Conservation (phyloP, 2,329 filamentous ascomycete genomes). For the Zymoseptoria crescenta region DNA sequence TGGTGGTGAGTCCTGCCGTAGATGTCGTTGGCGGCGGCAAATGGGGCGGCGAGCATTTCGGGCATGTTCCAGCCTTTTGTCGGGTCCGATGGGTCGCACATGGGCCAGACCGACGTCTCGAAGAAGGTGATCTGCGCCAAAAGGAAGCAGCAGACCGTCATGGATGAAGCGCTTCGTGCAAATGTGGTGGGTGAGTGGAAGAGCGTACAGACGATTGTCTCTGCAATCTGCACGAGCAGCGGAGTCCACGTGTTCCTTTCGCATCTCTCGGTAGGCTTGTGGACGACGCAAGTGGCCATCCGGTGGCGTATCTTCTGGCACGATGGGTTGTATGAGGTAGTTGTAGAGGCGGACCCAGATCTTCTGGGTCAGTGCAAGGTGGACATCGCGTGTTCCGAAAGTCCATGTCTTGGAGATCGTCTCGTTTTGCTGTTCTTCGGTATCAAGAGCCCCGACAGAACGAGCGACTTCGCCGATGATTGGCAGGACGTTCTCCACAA, state of each 20-base stretch:
- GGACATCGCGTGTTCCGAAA: slow-evolving; percentile 20
- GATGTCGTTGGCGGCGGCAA: slow-evolving; percentile 26
- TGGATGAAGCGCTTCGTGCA: slow-evolving; percentile 28
- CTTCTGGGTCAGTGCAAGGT: slow-evolving; percentile 26
- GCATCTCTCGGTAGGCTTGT: background rate
- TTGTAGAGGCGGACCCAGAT: slow-evolving; percentile 26
- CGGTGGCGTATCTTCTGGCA: background rate
- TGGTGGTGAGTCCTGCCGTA: slow-evolving; percentile 36
- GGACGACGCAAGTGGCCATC: no score
- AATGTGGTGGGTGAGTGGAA: slow-evolving; percentile 23
- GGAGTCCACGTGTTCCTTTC: slow-evolving; percentile 30
- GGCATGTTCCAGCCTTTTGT: slow-evolving; percentile 31
- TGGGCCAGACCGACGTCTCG: background rate
- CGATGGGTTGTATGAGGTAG: background rate
- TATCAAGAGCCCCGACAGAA: background rate
- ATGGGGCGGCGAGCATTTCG: slow-evolving; percentile 22
- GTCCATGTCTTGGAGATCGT: slow-evolving; percentile 27
- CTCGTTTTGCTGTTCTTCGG: background rate
- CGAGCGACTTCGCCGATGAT: background rate
- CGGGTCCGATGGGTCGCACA: slow-evolving; percentile 19
- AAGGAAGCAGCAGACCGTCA: slow-evolving; percentile 38
- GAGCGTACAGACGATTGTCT: slow-evolving; percentile 25
- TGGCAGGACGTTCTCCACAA: background rate
- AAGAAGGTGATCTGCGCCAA: slow-evolving; percentile 24
- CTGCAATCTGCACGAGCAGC: slow-evolving; percentile 27